Percentiles rank a stretch among this genome's conserved stretches.
Evolutionary conservation across 768 basidiomycete species (phyloP).

Genomic region (Hemileccinum rubropunctum): DNA sequence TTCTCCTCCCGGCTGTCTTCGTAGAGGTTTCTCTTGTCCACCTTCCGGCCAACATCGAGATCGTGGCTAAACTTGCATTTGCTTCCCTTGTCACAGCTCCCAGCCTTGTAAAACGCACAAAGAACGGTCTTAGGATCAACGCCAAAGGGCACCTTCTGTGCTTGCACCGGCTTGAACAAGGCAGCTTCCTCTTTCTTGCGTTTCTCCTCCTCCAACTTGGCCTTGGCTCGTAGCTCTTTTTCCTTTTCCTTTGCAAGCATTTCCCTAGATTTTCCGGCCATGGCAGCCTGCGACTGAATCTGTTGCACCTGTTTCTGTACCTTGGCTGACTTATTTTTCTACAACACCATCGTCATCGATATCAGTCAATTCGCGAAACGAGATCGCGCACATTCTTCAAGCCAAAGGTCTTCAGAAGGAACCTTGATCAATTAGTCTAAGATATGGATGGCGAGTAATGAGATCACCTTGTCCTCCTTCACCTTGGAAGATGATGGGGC

Average conservation of each 20-base stretch:
- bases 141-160: conserved; percentile 89
- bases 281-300: conserved; percentile 73
- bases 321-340: conserved; percentile 95
- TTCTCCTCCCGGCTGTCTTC: conserved; percentile 85
- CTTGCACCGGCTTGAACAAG: conserved; percentile 74
- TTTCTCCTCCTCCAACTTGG: conserved; percentile 78
- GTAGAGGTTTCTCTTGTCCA: conserved; percentile 95
- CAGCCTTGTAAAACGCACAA: conserved; percentile 91
- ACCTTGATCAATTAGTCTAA: conserved; percentile 30
- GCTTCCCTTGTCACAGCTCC: conserved; percentile 87
- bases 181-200: conserved; percentile 82
- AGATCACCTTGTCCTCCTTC: conserved; percentile 76
- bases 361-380: conserved; percentile 4
- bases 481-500: conserved; percentile 58
- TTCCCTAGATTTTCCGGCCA: conserved; percentile 78
- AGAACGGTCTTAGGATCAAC: conserved; percentile 95
- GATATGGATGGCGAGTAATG: conserved; percentile 8
- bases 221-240: conserved; percentile 72
- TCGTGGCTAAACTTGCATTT: conserved; percentile 99
- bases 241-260: conserved; percentile 83
- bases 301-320: conserved; percentile 83
- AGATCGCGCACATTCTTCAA: conserved; percentile 72
- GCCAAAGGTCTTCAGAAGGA: conserved; percentile 68
- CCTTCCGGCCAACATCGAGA: conserved; percentile 82
- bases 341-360: conserved; percentile 10